Evolutionary conservation across 345 rosid genomes (phyloP), one percentile per base, ranked within the genome.

Genomic region (Microthlaspi erraticum): DNA sequence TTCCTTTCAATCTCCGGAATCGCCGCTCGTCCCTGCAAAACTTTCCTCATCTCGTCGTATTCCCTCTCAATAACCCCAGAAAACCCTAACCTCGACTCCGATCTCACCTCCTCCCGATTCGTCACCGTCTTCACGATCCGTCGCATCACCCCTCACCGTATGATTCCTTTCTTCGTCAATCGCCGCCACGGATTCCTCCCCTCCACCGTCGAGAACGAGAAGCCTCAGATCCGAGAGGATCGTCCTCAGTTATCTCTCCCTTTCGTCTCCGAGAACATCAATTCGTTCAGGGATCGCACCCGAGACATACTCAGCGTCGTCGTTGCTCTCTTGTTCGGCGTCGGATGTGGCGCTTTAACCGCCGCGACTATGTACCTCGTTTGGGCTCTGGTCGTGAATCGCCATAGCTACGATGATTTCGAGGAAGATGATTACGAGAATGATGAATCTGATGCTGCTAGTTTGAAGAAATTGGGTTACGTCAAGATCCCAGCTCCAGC

Each of bases 321-420:
- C 4, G 84, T 88, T 7, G 93, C 93, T 33, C 83, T 94, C 49
- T 80, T 94, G 2, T 89, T 94, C 39, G 99, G 97, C 2, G 97
- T 94, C 57, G 96, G 95, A 2, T 94, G 97, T 33, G 99, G 99
- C 9, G 96, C 97, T 50, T 86, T 94, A 41, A 89, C 99, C 7
- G 97, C 94, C 8, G 90, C 88, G 10, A 85, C 96, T 51, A 83
- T 93, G 91, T 93, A 86, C 78, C 81, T 93, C 74, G 86, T 81
- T 20, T 93, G 98, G 98, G 83, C 86, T 32, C 77, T 93, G 32
- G 84, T 89, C 68, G 68, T 85, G 23, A 74, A 78, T 50, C 87
- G 88, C 14, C 76, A 64, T 8, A 73, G 75, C 19, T 79, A 76
- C 49, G 62, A 61, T 6, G 62, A 61, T 6, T 59, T 68, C 32